Percentiles rank a stretch among this genome's conserved stretches.
phyloP scores from a whole-genome alignment of 2,329 filamentous ascomycete species.

The Neodidymelliopsis sp. region DNA sequence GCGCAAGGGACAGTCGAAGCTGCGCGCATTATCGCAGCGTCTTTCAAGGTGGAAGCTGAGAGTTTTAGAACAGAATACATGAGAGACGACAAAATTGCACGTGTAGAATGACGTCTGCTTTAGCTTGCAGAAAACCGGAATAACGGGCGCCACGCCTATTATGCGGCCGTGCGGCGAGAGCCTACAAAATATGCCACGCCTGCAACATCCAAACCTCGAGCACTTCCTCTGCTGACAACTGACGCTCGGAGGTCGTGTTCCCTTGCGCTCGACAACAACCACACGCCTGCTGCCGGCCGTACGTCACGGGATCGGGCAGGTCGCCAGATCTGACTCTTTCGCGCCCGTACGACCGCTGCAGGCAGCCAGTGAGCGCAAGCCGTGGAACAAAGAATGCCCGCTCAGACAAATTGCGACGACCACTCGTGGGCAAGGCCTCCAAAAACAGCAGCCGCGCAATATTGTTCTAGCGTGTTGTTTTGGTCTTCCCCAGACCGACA shows the following conservation, averaged over 20 bases:
- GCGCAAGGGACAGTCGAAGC: conserved; percentile 2
- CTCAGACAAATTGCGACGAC: conserved; percentile 39
- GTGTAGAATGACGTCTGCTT: conserved; percentile 31
- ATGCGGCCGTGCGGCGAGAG: conserved; percentile 29
- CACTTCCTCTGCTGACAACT: conserved; percentile 48
- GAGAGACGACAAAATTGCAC: not conserved
- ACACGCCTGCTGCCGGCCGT: conserved; percentile 32
- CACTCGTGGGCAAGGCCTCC: conserved; percentile 39
- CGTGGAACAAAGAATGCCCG: conserved; percentile 46
- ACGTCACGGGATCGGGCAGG: conserved; percentile 36
- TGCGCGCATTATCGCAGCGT: not conserved
- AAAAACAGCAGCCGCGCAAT: conserved; percentile 38
- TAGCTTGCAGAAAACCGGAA: conserved; percentile 44
- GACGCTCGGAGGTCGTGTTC: conserved; percentile 46
- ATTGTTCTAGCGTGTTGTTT: conserved; percentile 45
- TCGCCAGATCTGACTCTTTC: conserved; percentile 30
- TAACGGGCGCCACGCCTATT: conserved; percentile 27
- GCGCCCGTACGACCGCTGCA: conserved; percentile 32
- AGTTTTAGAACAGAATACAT: not conserved
- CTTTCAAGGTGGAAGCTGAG: not conserved
- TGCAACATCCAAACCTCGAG: conserved; percentile 37
- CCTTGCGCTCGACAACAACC: conserved; percentile 47
- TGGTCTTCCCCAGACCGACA: conserved; percentile 45
- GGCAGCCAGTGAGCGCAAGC: conserved; percentile 45
- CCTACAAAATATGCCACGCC: conserved; percentile 43